Conservation (phyloP, 805 yeast genomes). For the Candida ortonii region DNA sequence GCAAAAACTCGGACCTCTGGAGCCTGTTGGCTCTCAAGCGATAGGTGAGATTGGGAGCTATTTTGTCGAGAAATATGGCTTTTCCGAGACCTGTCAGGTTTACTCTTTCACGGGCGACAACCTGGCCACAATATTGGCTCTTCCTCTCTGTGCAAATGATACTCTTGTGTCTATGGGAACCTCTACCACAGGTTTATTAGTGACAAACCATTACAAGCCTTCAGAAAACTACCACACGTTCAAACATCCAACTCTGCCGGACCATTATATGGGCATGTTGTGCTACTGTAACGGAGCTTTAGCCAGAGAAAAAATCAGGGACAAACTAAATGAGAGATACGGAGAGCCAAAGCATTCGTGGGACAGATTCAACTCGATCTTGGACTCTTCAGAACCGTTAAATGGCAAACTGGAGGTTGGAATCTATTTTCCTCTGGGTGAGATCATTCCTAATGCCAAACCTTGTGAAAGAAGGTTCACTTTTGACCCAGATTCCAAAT, state of each 20-base stretch:
- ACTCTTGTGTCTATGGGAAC: slow-evolving; percentile 83
- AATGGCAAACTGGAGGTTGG: slow-evolving; percentile 53
- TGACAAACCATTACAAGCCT: slow-evolving; percentile 75
- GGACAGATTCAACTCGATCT: slow-evolving; percentile 57
- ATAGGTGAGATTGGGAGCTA: slow-evolving; percentile 57
- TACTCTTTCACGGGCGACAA: slow-evolving; percentile 89
- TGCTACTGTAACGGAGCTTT: slow-evolving; percentile 90
- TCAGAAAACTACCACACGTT: slow-evolving; percentile 82
- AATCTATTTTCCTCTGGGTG: slow-evolving; percentile 84
- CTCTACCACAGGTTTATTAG: slow-evolving; percentile 81
- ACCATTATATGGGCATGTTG: slow-evolving; percentile 89
- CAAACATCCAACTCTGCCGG: slow-evolving; percentile 77
- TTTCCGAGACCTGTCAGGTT: slow-evolving; percentile 52
- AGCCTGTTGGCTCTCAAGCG: slow-evolving; percentile 46
- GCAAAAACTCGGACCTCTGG: slow-evolving; percentile 51
- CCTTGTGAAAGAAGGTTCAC: slow-evolving; percentile 58
- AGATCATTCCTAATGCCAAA: slow-evolving; percentile 79
- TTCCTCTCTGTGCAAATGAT: slow-evolving; percentile 76
- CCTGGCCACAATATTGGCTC: slow-evolving; percentile 79
- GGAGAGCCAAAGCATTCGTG: slow-evolving; percentile 39
- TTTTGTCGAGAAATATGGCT: slow-evolving; percentile 63
- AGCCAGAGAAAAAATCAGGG: slow-evolving; percentile 76
- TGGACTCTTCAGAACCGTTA: slow-evolving; percentile 36
- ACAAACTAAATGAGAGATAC: slow-evolving; percentile 51
- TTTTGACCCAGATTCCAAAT: slow-evolving; percentile 33